Percentiles rank a stretch among this genome's conserved stretches.
phyloP scores from a whole-genome alignment of 345 rosid species.

The Kernera saxatilis region DNA sequence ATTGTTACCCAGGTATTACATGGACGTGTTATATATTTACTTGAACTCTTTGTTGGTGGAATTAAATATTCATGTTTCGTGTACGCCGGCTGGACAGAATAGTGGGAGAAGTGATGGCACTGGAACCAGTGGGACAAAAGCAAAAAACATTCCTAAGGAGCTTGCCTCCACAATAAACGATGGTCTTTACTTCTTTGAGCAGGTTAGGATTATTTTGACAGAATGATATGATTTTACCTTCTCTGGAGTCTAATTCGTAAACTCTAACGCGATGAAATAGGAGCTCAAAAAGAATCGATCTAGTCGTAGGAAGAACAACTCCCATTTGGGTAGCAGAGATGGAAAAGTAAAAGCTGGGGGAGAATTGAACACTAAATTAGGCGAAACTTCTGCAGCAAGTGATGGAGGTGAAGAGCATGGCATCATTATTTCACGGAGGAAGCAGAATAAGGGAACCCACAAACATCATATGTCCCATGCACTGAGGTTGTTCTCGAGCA shows the following conservation, averaged over 20 bases:
- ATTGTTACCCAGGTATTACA: slow-evolving; percentile 85
- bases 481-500: slow-evolving; percentile 79
- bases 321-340: slow-evolving; percentile 53
- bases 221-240: neutral
- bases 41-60: slow-evolving; percentile 1
- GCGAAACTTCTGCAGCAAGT: slow-evolving; percentile 43
- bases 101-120: slow-evolving; percentile 47
- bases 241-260: slow-evolving; percentile 5
- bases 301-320: slow-evolving; percentile 45
- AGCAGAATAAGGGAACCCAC: slow-evolving; percentile 52
- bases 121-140: slow-evolving; percentile 37
- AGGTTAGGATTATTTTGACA: slow-evolving; percentile 39
- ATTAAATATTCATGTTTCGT: slow-evolving; percentile 13
- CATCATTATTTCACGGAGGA: slow-evolving; percentile 40
- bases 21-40: neutral
- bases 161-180: slow-evolving; percentile 84
- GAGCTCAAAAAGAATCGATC: slow-evolving; percentile 64
- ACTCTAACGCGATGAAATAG: slow-evolving; percentile 35
- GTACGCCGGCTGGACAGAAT: slow-evolving; percentile 57
- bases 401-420: slow-evolving; percentile 60
- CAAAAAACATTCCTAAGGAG: slow-evolving; percentile 60
- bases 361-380: slow-evolving; percentile 36
- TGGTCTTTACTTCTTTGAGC: slow-evolving; percentile 90
- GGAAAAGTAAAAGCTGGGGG: slow-evolving; percentile 42
- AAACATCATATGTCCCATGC: slow-evolving; percentile 61